A percentile compares a stretch with the other conserved stretches of the same genome.
These are phyloP conservation scores for Arxiozyma telluris DNA, from an alignment of 1,139 yeast genomes.

Conservation along the genomic window DNA sequence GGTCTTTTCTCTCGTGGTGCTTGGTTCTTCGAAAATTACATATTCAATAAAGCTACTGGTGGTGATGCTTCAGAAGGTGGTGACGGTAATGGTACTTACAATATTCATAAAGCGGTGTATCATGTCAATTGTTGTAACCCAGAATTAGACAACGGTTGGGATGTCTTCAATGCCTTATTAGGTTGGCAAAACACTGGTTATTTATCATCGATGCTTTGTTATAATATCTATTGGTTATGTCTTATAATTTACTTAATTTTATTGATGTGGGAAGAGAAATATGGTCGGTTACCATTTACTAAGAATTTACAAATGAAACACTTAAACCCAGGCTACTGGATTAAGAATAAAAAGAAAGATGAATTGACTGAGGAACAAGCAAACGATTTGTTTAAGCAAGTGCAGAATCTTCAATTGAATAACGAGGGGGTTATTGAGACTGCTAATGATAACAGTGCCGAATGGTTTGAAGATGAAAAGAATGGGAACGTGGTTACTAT, in stretches of 20 bases:
- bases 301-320: constrained; percentile 45
- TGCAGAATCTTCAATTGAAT: background rate
- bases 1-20: constrained; percentile 85
- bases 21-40: constrained; percentile 71
- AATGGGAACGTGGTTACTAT: background rate
- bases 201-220: constrained; percentile 74
- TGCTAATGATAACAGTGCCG: background rate
- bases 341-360: constrained; percentile 57
- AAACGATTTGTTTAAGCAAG: constrained; percentile 41
- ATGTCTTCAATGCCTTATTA: constrained; percentile 73
- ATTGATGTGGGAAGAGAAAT: constrained; percentile 65
- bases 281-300: constrained; percentile 52
- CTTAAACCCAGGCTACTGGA: constrained; percentile 63
- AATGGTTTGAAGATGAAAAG: background rate
- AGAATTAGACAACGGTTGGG: constrained; percentile 84
- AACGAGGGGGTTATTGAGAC: background rate
- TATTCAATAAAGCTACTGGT: constrained; percentile 57
- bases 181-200: constrained; percentile 95
- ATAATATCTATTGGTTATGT: constrained; percentile 73
- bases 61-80: constrained; percentile 88
- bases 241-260: constrained; percentile 46
- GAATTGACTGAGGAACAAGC: constrained; percentile 48
- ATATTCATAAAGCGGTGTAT: constrained; percentile 69
- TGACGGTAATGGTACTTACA: constrained; percentile 87
- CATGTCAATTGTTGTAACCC: constrained; percentile 95